phyloP scores from a whole-genome alignment of 2,329 filamentous ascomycete genomes.

The Ascochyta lentis region DNA sequence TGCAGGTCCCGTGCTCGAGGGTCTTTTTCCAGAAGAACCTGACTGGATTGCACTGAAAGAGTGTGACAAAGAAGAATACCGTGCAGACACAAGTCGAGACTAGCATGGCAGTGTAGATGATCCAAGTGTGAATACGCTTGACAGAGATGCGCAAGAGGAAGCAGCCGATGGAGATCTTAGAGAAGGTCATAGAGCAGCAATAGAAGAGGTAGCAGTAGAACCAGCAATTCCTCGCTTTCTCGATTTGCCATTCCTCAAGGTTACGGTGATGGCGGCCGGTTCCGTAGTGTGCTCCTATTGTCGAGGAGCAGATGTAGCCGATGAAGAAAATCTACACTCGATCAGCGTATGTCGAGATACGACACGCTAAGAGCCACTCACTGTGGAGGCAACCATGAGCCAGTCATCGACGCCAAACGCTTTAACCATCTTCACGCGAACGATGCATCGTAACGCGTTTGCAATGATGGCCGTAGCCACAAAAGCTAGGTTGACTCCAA shows the following conservation, averaged over 20 bases:
- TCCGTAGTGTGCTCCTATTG: constrained; percentile 37
- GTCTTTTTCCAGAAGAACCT: constrained; percentile 58
- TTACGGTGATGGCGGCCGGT: constrained; percentile 40
- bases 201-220: constrained; percentile 47
- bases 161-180: constrained; percentile 44
- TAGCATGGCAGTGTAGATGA: constrained; percentile 50
- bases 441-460: constrained; percentile 38
- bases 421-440: constrained; percentile 43
- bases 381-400: constrained; percentile 43
- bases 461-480: constrained; percentile 33
- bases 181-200: constrained; percentile 39
- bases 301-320: constrained; percentile 34
- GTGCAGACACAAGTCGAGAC: constrained; percentile 46
- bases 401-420: constrained; percentile 47
- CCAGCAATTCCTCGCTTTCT: constrained; percentile 40
- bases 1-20: constrained; percentile 49
- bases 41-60: constrained; percentile 60
- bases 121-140: constrained; percentile 39
- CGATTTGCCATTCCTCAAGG: constrained; percentile 26
- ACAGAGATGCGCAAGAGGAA: constrained; percentile 43
- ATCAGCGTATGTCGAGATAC: constrained; percentile 1
- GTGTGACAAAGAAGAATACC: constrained; percentile 55
- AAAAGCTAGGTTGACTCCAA: constrained; percentile 40
- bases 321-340: constrained; percentile 32
- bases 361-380: constrained; percentile 18